Percentiles rank a stretch among this genome's conserved stretches.
phyloP scores from a whole-genome alignment of 2,329 filamentous ascomycete species.

The Aciculosporium take region DNA sequence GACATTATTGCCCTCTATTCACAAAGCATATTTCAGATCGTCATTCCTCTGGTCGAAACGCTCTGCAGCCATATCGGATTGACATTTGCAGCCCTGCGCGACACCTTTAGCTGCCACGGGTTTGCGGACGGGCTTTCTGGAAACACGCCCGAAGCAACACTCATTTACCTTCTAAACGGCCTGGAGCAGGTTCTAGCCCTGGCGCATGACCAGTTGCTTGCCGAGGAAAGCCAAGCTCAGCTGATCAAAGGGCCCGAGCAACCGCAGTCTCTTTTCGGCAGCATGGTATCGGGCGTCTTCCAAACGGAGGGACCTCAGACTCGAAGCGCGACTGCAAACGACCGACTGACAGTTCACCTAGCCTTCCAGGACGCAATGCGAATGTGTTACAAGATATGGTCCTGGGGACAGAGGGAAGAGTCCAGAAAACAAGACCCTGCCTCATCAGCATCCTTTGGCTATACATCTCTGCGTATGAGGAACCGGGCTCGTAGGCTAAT shows the following conservation, averaged over 20 bases:
- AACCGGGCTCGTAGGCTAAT: slow-evolving; percentile 78
- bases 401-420: slow-evolving; percentile 63
- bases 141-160: slow-evolving; percentile 48
- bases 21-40: slow-evolving; percentile 72
- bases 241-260: slow-evolving; percentile 67
- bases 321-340: slow-evolving; percentile 81
- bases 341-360: slow-evolving; percentile 81
- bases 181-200: slow-evolving; percentile 80
- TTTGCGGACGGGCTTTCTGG: background rate
- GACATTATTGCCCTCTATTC: slow-evolving; percentile 76
- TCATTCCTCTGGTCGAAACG: slow-evolving; percentile 83
- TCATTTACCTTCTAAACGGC: slow-evolving; percentile 81
- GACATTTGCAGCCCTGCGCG: slow-evolving; percentile 58
- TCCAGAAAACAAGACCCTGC: slow-evolving; percentile 44
- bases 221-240: slow-evolving; percentile 57
- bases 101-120: slow-evolving; percentile 36
- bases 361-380: slow-evolving; percentile 93
- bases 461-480: slow-evolving; percentile 80
- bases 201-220: slow-evolving; percentile 68
- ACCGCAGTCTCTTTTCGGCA: slow-evolving; percentile 79
- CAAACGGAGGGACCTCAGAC: slow-evolving; percentile 60
- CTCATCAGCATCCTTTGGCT: slow-evolving; percentile 70
- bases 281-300: slow-evolving; percentile 87
- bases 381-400: slow-evolving; percentile 89
- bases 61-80: slow-evolving; percentile 64